Evolutionary conservation across 164 flowering plant species (phyloP).

Genomic region (Dillenia turbinata): DNA sequence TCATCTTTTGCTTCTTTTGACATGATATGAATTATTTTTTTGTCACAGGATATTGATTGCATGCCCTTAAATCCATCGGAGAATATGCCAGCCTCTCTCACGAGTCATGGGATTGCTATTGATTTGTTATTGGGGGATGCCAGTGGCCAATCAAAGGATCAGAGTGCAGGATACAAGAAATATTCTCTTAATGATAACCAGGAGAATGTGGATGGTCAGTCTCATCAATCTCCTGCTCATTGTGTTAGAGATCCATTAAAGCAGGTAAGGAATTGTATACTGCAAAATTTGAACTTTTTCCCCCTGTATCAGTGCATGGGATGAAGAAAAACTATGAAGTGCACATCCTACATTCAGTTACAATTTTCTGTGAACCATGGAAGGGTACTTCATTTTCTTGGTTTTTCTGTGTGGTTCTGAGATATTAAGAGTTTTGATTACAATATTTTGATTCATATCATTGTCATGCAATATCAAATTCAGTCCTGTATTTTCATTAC

Average conservation of each 20-base stretch:
- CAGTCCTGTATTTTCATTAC: too few species aligned
- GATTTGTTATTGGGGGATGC: slow-evolving; percentile 35
- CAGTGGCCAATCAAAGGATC: slow-evolving; percentile 25
- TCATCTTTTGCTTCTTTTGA: background rate
- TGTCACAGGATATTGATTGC: slow-evolving; percentile 62
- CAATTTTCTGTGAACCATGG: too few species aligned
- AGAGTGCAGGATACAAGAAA: slow-evolving; percentile 21
- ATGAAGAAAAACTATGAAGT: too few species aligned
- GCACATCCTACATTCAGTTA: too few species aligned
- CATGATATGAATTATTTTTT: background rate
- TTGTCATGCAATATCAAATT: too few species aligned
- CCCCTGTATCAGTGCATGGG: background rate
- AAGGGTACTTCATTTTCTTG: too few species aligned
- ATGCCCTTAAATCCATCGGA: slow-evolving; percentile 61
- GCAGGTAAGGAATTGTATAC: slow-evolving; percentile 38
- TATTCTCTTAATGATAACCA: slow-evolving; percentile 21
- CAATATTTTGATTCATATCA: too few species aligned
- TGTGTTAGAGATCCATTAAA: slow-evolving; percentile 30
- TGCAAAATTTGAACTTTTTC: background rate
- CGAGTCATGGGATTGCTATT: slow-evolving; percentile 24
- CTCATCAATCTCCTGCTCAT: slow-evolving; percentile 28
- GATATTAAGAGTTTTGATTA: too few species aligned
- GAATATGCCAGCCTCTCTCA: slow-evolving; percentile 50
- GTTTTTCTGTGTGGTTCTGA: too few species aligned
- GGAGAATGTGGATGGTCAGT: slow-evolving; percentile 24